A percentile compares a stretch with the other conserved stretches of the same genome.
phyloP scores from a whole-genome alignment of 1,284 basidiomycete genomes.

The Trichosporon sp. region DNA sequence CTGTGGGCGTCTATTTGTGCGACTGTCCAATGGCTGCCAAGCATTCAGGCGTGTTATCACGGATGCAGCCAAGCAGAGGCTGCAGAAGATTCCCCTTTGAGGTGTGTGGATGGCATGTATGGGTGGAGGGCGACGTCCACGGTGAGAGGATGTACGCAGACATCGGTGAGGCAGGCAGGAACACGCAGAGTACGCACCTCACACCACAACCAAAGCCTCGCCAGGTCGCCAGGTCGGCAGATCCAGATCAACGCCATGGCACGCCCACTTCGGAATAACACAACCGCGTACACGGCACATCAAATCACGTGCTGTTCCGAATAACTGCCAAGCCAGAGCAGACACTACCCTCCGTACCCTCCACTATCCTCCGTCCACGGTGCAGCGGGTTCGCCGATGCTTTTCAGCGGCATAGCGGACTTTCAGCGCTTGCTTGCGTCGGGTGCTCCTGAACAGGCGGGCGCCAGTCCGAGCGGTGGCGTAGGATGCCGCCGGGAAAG shows the following conservation, averaged over 20 bases:
- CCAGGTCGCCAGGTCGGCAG: too few species aligned
- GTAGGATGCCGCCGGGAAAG: not conserved
- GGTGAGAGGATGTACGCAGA: too few species aligned
- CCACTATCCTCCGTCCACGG: not conserved
- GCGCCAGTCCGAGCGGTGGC: not conserved
- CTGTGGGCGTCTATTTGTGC: not conserved
- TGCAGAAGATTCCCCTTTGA: too few species aligned
- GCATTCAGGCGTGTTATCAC: not conserved
- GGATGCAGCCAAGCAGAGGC: too few species aligned
- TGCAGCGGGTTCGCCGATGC: not conserved
- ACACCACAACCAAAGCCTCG: too few species aligned
- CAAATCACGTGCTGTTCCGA: conserved; percentile 1
- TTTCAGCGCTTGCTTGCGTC: not conserved
- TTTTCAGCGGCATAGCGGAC: not conserved
- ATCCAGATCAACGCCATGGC: not conserved
- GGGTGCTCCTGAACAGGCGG: not conserved
- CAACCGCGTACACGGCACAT: not conserved
- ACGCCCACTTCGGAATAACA: not conserved
- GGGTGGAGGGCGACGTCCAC: too few species aligned
- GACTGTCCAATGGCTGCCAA: not conserved
- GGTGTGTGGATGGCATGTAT: too few species aligned
- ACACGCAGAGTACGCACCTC: too few species aligned
- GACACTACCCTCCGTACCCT: not conserved
- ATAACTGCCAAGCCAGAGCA: too few species aligned
- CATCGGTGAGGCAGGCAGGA: not conserved